Evolutionary conservation across 306 rosid genomes (phyloP), one percentile per base, ranked within the genome.

Genomic region (Vachellia collinsii): DNA sequence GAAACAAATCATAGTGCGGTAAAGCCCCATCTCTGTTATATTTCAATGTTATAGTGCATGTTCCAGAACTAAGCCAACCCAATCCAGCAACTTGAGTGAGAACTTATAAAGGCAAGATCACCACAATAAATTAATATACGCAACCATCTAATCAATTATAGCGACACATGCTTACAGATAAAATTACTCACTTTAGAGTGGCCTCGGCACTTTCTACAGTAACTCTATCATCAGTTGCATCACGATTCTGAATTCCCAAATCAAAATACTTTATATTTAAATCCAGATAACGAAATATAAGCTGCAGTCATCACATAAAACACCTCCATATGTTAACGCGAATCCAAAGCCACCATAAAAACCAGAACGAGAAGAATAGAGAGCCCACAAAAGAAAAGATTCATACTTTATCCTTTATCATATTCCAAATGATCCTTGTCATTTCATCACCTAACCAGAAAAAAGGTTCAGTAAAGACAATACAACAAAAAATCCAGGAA

Each of bases 141-240:
- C 46, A 59, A 42, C 22, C 39, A 72, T 46, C 63, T 10, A 14
- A 64, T 22, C 42, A 61, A 73, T 29, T 70, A 29, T 41, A 61
- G 36, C 14, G 46, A 1, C 44, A 25, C 70, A 44, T 63, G 70
- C 70, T 81, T 66, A 29, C 17, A 9, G 22, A 9, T 44, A 77
- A 75, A 47, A 68, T 17, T 17, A 87, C 98, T 87, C 38, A 93
- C 97, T 90, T 92, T 56, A 93, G 93, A 84, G 99, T 50, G 46
- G 98, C 99, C 86, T 91, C 96, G 16, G 97, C 98, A 73, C 98
- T 92, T 82, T 95, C 99, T 7, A 90, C 88, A 1, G 99, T 95
- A 80, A 95, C 97, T 83, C 81, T 89, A 82, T 93, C 99, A 65
- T 81, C 93, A 3, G 99, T 95, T 5, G 97, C 98, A 44, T 93